Base-by-base conservation (phyloP, 2,329 filamentous ascomycete species). In the Cercospora nicotianae region DNA sequence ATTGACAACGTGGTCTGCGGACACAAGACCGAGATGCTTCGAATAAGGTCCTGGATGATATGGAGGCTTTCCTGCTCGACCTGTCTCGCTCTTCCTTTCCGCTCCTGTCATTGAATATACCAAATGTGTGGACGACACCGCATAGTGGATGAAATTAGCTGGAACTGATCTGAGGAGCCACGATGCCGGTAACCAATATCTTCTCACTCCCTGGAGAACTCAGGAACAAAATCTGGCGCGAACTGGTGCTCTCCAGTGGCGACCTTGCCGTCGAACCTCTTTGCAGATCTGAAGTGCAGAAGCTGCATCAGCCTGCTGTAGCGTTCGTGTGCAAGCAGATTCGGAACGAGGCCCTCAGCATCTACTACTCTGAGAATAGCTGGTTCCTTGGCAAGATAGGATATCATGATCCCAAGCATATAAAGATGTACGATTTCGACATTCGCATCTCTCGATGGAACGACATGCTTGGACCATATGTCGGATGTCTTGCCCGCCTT, bases 291-390 rank as follows among this genome's bases (percentile, higher is more conserved):
- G 63, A 68, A 30, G 65, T 64, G 6, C 55, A 45, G 20, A 67
- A 66, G 36, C 64, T 71, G 9, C 65, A 65, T 23, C 70, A 71
- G 63, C 70, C 69, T 12, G 67, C 70, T 26, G 39, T 65, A 23
- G 58, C 70, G 13, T 69, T 71, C 62, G 67, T 66, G 7, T 71
- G 63, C 65, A 63, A 63, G 26, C 55, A 63, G 26, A 45, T 72
- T 20, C 70, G 72, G 5, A 36, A 67, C 26, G 72, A 72, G 63
- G 69, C 67, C 16, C 64, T 72, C 12, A 66, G 62, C 65, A 71
- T 72, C 53, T 73, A 69, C 69, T 73, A 72, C 58, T 59, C 70
- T 36, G 70, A 70, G 28, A 73, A 72, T 55, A 64, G 59, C 36
- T 73, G 70, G 65, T 67, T 65, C 63, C 65, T 72, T 1, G 70